phyloP scores from a whole-genome alignment of 495 filamentous ascomycete genomes.

The Recurvomyces mirabilis region DNA sequence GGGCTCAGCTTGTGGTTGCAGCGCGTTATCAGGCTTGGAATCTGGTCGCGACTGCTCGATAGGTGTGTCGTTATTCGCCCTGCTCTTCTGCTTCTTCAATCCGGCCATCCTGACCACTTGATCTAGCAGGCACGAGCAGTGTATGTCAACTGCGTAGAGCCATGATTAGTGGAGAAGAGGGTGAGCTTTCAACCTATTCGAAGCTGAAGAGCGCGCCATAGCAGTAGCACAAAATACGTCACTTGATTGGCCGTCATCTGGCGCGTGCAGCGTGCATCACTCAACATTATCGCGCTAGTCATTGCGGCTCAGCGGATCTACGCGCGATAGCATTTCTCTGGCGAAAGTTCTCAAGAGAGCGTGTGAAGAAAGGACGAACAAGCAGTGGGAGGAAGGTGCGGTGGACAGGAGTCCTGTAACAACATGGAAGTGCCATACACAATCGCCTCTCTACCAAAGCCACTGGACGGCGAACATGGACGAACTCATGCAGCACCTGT shows the following conservation, averaged over 20 bases:
- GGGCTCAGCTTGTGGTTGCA: neutral
- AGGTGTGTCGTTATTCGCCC: conserved; percentile 14
- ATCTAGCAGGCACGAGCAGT: neutral
- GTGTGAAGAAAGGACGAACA: no score
- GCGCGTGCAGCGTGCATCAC: neutral
- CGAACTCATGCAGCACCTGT: conserved; percentile 36
- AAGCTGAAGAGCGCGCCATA: no score
- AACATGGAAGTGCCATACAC: conserved; percentile 27
- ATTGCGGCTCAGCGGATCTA: neutral
- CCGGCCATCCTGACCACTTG: conserved; percentile 6
- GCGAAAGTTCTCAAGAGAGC: no score
- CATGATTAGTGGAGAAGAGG: neutral
- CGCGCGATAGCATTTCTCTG: no score
- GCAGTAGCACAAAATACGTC: neutral
- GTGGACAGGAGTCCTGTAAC: no score
- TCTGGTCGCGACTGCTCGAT: conserved; percentile 1
- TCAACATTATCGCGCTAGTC: neutral
- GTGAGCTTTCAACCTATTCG: neutral
- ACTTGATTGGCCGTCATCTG: neutral
- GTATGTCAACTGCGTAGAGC: neutral
- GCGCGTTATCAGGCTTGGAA: neutral
- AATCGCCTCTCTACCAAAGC: conserved; percentile 27
- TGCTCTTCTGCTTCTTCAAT: conserved; percentile 28
- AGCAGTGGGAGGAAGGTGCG: no score
- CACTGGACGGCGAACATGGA: conserved; percentile 22